phyloP scores from a whole-genome alignment of 2,329 filamentous ascomycete genomes.

The Claviceps sp. region DNA sequence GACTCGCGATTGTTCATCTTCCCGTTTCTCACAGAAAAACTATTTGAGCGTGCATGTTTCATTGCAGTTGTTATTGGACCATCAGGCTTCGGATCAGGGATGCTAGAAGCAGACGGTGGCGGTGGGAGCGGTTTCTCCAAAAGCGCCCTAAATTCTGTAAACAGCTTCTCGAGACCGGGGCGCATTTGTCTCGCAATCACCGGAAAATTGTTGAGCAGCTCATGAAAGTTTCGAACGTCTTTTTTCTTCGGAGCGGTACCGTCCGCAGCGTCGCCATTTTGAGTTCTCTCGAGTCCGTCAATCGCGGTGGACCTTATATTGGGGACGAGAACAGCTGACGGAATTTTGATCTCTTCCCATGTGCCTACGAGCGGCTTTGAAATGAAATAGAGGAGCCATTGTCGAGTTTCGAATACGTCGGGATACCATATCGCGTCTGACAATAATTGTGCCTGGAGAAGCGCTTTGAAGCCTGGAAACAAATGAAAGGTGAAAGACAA shows the following conservation, averaged over 20 bases:
- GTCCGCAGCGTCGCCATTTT: conserved; percentile 28
- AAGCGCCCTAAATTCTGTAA: conserved; percentile 75
- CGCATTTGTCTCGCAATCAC: conserved; percentile 97
- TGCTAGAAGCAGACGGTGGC: conserved; percentile 48
- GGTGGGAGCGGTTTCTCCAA: conserved; percentile 76
- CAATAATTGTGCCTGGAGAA: conserved; percentile 80
- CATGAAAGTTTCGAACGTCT: conserved; percentile 80
- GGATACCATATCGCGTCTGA: conserved; percentile 79
- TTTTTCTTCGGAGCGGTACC: conserved; percentile 52
- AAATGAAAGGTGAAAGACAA: background rate
- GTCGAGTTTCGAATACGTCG: conserved; percentile 74
- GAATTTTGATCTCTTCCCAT: conserved; percentile 63
- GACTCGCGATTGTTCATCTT: conserved; percentile 19
- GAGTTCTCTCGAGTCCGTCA: conserved; percentile 22
- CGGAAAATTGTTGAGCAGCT: conserved; percentile 81
- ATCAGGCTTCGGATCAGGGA: conserved; percentile 44
- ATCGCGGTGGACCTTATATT: conserved; percentile 26
- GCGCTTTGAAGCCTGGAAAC: conserved; percentile 66
- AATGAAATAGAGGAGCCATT: conserved; percentile 96
- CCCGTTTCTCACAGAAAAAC: conserved; percentile 22
- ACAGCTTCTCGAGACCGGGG: conserved; percentile 73
- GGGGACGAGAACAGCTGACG: conserved; percentile 47
- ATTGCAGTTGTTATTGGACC: conserved; percentile 42
- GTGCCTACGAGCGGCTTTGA: conserved; percentile 74
- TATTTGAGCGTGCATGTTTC: conserved; percentile 41